Percentiles rank a stretch among this genome's conserved stretches.
Evolutionary conservation across 225 moss, liverwort and hornwort species (phyloP).

Genomic region (Bryoerythrophyllum caledonicum): DNA sequence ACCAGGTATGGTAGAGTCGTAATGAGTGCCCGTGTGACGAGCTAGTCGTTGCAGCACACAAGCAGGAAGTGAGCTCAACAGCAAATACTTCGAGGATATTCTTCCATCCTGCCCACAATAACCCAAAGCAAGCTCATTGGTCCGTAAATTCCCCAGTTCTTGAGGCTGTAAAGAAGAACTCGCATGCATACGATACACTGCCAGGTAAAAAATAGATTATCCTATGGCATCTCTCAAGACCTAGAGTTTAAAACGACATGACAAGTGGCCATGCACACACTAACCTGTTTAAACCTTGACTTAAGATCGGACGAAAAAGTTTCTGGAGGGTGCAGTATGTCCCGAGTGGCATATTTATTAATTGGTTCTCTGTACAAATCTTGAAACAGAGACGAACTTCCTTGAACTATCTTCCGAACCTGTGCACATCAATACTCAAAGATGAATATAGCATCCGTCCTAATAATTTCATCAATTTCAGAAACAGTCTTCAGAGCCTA

Average conservation of each 20-base stretch:
- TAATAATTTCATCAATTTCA: background rate
- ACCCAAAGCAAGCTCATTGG: conserved; percentile 20
- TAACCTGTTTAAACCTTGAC: conserved; percentile 63
- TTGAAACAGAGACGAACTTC: conserved; percentile 71
- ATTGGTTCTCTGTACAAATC: conserved; percentile 67
- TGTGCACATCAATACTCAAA: conserved; percentile 24
- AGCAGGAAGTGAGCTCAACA: conserved; percentile 76
- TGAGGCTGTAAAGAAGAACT: conserved; percentile 6
- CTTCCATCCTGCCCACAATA: conserved; percentile 52
- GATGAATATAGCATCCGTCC: conserved; percentile 5
- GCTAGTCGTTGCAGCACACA: conserved; percentile 66
- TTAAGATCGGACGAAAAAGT: conserved; percentile 51
- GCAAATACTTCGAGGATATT: conserved; percentile 44
- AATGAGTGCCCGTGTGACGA: conserved; percentile 59
- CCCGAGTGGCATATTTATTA: conserved; percentile 49
- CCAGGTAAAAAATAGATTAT: conserved; percentile 12
- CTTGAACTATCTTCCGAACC: conserved; percentile 92
- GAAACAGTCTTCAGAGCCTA: conserved; percentile 7
- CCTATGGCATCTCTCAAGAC: background rate
- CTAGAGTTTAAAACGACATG: background rate
- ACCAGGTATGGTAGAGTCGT: conserved; percentile 58
- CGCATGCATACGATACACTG: background rate
- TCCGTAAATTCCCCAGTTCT: background rate
- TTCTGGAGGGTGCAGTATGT: conserved; percentile 58
- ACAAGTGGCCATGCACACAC: background rate